These are phyloP conservation scores for Strobilomyces echinocephalus DNA, from an alignment of 768 basidiomycete genomes.

Conservation along the genomic window DNA sequence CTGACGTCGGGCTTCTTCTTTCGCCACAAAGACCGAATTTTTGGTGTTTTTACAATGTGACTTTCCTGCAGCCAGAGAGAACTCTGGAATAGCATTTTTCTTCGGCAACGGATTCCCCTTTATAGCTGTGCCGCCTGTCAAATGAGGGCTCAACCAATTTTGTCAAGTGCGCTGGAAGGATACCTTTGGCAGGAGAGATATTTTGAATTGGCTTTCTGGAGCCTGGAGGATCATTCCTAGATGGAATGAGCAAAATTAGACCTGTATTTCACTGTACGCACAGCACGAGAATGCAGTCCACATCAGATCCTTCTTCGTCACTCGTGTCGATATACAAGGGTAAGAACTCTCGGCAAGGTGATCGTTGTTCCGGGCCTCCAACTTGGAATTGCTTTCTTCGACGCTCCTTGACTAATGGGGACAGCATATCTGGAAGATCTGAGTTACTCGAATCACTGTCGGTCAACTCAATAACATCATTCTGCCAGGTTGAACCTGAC, in stretches of 20 bases:
- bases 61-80: slow-evolving; percentile 5
- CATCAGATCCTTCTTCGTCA: slow-evolving; percentile 33
- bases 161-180: background rate
- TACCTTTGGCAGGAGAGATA: slow-evolving; percentile 7
- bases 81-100: slow-evolving; percentile 1
- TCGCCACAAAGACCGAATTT: slow-evolving; percentile 30
- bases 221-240: slow-evolving; percentile 45
- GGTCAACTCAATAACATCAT: slow-evolving; percentile 29
- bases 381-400: background rate
- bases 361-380: slow-evolving; percentile 1
- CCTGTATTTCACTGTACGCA: slow-evolving; percentile 20
- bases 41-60: slow-evolving; percentile 22
- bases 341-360: slow-evolving; percentile 2
- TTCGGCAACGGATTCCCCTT: slow-evolving; percentile 4
- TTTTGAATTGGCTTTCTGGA: slow-evolving; percentile 42
- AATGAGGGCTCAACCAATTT: background rate
- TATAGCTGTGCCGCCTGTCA: background rate
- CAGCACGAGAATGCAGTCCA: slow-evolving; percentile 38
- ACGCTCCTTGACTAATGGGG: slow-evolving; percentile 18
- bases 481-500: background rate
- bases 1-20: slow-evolving; percentile 42
- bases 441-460: slow-evolving; percentile 25
- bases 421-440: slow-evolving; percentile 22
- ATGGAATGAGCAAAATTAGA: slow-evolving; percentile 2
- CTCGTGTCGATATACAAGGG: slow-evolving; percentile 27